Evolutionary conservation across 2,329 filamentous ascomycete species (phyloP), one percentile per base, ranked within the genome.

Genomic region (Cyanodermella asteris): DNA sequence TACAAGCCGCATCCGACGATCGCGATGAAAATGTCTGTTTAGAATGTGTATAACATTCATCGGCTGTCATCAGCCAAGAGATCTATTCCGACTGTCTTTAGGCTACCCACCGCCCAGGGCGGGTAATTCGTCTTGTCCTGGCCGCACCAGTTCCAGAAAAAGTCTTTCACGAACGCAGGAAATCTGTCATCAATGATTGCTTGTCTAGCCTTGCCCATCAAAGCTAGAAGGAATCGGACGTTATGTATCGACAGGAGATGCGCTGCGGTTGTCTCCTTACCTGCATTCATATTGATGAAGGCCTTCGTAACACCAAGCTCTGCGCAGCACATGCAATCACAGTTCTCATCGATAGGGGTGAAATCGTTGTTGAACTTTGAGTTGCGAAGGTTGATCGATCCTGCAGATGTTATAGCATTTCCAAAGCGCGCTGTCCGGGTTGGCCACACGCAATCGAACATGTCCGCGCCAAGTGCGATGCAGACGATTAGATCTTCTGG

Each of bases 381-480:
- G 43, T 84, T 71, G 32, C 77, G 72, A 23, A 97, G 55, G 45
- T 91, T 93, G 22, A 93, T 53, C n/a, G 78, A 65, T 7, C 87
- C 90, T 20, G 57, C 40, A 28, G 67, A 64, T 3, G 84, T 93
- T 30, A 97, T 66, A 18, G 84, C 87, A 43, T 93, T 93, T 31
- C 90, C 87, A 43, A 97, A 97, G 17, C 87, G 70, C 43, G 87
- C 87, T 18, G 87, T 97, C 27, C 87, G 63, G 4, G 87, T 94
- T 2, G 87, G 90, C 87, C 87, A 97, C 5, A 97, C 87, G 43
- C 90, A 97, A 51, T 97, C 87, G 45, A 97, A 97, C 87, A 97
- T 97, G 50, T 97, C 87, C 24, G 87, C 87, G 4, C 87, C 87
- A 1, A 97, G 61, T 2, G 87, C 87, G 4, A 93, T 72, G 26